Evolutionary conservation across 2,329 filamentous ascomycete species (phyloP), one percentile per base, ranked within the genome.

Genomic region (Cordyceps militaris): DNA sequence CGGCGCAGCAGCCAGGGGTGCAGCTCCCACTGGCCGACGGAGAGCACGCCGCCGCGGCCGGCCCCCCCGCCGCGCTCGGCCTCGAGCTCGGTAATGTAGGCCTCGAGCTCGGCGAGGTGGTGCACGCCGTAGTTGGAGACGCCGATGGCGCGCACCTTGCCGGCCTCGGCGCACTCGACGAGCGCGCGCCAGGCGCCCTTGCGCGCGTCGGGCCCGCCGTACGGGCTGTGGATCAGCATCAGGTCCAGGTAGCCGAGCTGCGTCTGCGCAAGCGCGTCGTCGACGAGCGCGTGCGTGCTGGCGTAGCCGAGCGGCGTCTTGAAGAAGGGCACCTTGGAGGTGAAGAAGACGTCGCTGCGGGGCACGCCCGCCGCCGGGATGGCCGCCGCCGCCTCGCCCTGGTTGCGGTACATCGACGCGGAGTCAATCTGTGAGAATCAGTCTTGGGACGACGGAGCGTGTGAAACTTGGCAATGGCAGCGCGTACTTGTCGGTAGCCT

Each of bases 1-100:
- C 79, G 75, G n/a, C 91, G 79, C 9, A 85, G 79, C 43, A 91
- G 83, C 91, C 91, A 97, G 1, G 92, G 92, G 71, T 97, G 92
- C 11, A 97, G 75, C 73, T 97, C 92, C 72, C 88, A 91, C 73
- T 96, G 92, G 42, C 90, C 91, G 38, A 96, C 88, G 60, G 86
- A 88, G 66, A 96, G 80, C 42, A 89, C 76, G 24, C 89, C 89
- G 46, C 83, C 85, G 63, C 83, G 85, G 10, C 85, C 83, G 8
- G 51, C 34, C 28, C 28, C 28, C n/a, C n/a, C n/a, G 14, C 84
- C 79, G 44, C 81, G 79, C 69, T 83, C 82, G 19, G 69, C 67
- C 65, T 88, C 86, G 0, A 86, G 79, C 69, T 86, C 81, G 55
- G 73, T 74, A 59, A 84, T 85, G 69, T 84, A 78, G 57, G 66